These are phyloP conservation scores for Penicillium sp. DNA, from an alignment of 2,329 filamentous ascomycete genomes.

Conservation along the genomic window DNA sequence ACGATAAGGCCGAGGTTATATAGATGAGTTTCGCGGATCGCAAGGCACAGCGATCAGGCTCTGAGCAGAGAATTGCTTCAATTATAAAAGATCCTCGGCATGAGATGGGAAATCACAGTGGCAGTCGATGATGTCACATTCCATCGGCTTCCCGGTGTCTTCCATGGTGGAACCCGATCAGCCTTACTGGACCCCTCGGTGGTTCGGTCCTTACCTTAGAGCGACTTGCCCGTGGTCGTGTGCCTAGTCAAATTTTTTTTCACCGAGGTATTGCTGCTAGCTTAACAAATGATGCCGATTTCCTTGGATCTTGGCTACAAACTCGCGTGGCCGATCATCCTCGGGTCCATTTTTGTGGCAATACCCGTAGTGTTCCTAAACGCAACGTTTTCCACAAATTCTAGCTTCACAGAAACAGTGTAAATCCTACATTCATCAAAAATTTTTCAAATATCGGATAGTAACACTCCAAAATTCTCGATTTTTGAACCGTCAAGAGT, in stretches of 20 bases:
- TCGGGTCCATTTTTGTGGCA: too few species aligned
- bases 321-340: too few species aligned
- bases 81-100: background rate
- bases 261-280: background rate
- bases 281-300: too few species aligned
- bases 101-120: background rate
- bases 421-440: too few species aligned
- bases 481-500: too few species aligned
- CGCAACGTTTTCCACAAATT: too few species aligned
- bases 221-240: background rate
- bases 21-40: background rate
- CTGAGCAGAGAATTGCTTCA: background rate
- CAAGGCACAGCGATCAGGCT: background rate
- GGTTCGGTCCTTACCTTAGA: background rate
- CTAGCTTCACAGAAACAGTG: too few species aligned
- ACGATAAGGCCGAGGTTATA: background rate
- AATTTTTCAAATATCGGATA: too few species aligned
- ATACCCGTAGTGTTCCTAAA: too few species aligned
- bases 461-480: too few species aligned
- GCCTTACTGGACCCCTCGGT: background rate
- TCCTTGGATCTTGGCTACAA: too few species aligned
- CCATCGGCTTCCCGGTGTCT: constrained; percentile 1
- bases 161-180: background rate
- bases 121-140: constrained; percentile 6
- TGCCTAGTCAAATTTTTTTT: background rate